Percentiles rank a stretch among this genome's conserved stretches.
phyloP scores from a whole-genome alignment of 1,284 basidiomycete species.

The Cystobasidium slooffiae region DNA sequence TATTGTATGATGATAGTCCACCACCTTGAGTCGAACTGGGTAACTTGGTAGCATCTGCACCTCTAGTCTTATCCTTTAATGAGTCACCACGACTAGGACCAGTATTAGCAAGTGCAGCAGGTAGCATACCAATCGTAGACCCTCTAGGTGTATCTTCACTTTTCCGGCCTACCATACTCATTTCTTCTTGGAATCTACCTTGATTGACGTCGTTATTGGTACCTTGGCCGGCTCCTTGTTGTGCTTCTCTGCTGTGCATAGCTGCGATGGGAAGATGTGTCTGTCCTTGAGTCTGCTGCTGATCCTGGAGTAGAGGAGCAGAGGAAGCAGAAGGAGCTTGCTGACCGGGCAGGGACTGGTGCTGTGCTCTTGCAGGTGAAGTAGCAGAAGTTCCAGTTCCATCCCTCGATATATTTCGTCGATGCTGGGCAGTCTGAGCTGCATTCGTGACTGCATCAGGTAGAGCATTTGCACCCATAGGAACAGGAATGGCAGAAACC shows the following conservation, averaged over 20 bases:
- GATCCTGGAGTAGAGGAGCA: background rate
- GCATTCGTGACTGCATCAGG: conserved; percentile 21
- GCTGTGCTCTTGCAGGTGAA: conserved; percentile 10
- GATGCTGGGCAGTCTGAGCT: conserved; percentile 19
- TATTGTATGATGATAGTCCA: conserved; percentile 1
- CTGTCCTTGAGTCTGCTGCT: background rate
- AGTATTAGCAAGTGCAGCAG: conserved; percentile 5
- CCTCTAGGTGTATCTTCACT: conserved; percentile 16
- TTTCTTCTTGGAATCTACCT: conserved; percentile 28
- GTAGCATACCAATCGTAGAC: background rate
- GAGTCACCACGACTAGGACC: conserved; percentile 15
- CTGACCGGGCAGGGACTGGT: background rate
- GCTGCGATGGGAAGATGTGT: no score
- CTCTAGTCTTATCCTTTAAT: conserved; percentile 6
- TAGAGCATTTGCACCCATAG: background rate
- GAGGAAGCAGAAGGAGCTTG: background rate
- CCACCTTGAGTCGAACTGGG: background rate
- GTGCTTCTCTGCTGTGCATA: no score
- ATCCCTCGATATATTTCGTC: conserved; percentile 18
- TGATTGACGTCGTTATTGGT: background rate
- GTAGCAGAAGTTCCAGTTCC: background rate
- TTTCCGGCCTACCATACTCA: conserved; percentile 28
- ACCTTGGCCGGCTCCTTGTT: background rate
- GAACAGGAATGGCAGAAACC: background rate
- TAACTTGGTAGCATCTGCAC: conserved; percentile 5